Percentiles rank a stretch among this genome's conserved stretches.
These are phyloP conservation scores for Russula brevipes DNA, from an alignment of 768 basidiomycete genomes.

Conservation along the genomic window DNA sequence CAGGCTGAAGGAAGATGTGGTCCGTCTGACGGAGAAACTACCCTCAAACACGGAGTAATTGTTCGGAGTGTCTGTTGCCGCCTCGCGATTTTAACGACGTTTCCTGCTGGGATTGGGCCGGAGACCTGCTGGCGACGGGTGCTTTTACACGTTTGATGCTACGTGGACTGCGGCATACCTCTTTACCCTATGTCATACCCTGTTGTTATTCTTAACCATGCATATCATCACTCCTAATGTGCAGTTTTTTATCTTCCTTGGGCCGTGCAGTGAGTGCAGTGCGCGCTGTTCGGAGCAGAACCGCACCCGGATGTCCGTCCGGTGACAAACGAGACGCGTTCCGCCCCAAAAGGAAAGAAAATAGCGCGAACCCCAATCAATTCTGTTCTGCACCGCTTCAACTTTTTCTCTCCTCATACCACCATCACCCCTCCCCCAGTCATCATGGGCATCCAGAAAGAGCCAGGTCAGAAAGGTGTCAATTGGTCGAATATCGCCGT, in stretches of 20 bases:
- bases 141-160: constrained; percentile 19
- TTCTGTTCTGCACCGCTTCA: neutral
- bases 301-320: constrained; percentile 8
- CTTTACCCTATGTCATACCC: constrained; percentile 24
- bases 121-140: constrained; percentile 10
- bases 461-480: constrained; percentile 87
- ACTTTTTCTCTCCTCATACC: constrained; percentile 17
- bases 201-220: constrained; percentile 24
- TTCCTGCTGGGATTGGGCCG: constrained; percentile 5
- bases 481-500: constrained; percentile 96
- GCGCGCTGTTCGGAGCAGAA: neutral
- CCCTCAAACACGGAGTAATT: constrained; percentile 14
- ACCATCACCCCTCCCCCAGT: constrained; percentile 17
- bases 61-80: constrained; percentile 3
- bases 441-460: constrained; percentile 73
- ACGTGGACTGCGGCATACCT: constrained; percentile 12
- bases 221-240: constrained; percentile 17
- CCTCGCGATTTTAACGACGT: constrained; percentile 12
- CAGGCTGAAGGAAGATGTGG: constrained; percentile 69
- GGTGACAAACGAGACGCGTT: constrained; percentile 4
- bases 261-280: neutral
- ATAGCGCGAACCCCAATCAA: neutral
- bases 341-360: neutral
- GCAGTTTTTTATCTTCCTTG: neutral
- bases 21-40: constrained; percentile 40